phyloP scores from a whole-genome alignment of 2,329 filamentous ascomycete species.

The Sporothrix schenckii region DNA sequence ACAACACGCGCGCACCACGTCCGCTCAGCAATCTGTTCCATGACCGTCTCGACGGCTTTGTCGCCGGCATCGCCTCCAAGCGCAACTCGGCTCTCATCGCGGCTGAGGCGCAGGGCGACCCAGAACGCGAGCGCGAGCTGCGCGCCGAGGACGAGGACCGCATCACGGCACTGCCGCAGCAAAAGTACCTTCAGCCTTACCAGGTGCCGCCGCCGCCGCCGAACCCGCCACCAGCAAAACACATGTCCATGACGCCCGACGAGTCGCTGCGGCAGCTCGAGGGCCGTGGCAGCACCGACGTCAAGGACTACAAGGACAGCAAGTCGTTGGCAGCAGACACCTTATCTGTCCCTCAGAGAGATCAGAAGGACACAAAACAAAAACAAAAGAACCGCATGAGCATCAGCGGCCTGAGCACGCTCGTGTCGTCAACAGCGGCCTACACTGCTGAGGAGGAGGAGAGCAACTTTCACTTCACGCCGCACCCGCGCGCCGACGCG shows the following conservation, averaged over 20 bases:
- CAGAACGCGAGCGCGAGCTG: slow-evolving; percentile 76
- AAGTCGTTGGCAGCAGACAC: background rate
- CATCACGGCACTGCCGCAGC: slow-evolving; percentile 76
- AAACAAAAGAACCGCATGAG: slow-evolving; percentile 34
- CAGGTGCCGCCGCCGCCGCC: slow-evolving; percentile 44
- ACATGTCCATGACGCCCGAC: slow-evolving; percentile 43
- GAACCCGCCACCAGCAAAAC: slow-evolving; percentile 33
- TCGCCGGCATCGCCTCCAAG: slow-evolving; percentile 83
- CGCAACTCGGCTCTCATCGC: slow-evolving; percentile 81
- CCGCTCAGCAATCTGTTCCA: slow-evolving; percentile 77
- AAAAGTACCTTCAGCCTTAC: slow-evolving; percentile 64
- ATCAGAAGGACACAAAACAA: background rate
- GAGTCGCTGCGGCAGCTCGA: slow-evolving; percentile 56
- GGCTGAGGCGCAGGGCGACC: slow-evolving; percentile 77
- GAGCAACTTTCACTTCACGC: slow-evolving; percentile 62
- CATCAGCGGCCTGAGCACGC: slow-evolving; percentile 42
- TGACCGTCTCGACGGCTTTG: slow-evolving; percentile 84
- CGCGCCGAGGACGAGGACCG: slow-evolving; percentile 81
- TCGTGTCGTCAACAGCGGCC: slow-evolving; percentile 35
- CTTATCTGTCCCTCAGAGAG: background rate
- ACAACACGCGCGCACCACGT: slow-evolving; percentile 55
- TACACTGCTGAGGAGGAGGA: slow-evolving; percentile 38
- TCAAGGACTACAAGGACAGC: slow-evolving; percentile 29
- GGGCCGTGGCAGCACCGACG: slow-evolving; percentile 46
- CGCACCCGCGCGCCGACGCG: slow-evolving; percentile 51